Percentiles rank a stretch among this genome's conserved stretches.
These are phyloP conservation scores for Trypanosoma theileri DNA, from an alignment of 208 protist species.

Conservation along the genomic window DNA sequence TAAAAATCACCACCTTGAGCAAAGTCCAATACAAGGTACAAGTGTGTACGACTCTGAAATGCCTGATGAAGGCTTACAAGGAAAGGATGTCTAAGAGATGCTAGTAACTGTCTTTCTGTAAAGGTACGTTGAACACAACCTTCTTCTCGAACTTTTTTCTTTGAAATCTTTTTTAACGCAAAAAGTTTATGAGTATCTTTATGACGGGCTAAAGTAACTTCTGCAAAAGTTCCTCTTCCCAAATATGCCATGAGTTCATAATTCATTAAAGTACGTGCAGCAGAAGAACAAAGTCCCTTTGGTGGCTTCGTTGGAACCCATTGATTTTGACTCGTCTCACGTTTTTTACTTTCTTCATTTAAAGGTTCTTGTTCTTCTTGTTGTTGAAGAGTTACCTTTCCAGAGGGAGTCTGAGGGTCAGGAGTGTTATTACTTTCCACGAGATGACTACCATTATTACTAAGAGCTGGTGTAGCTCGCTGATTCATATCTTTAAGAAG, in stretches of 20 bases:
- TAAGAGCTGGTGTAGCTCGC: not conserved
- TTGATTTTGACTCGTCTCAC: not conserved
- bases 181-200: constrained; percentile 64
- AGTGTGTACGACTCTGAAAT: constrained; percentile 79
- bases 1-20: constrained; percentile 86
- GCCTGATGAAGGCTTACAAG: constrained; percentile 77
- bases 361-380: not conserved
- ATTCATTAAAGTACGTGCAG: constrained; percentile 74
- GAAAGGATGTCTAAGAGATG: constrained; percentile 76
- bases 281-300: constrained; percentile 32
- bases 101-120: constrained; percentile 84
- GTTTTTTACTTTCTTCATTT: not conserved
- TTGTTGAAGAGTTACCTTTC: not conserved
- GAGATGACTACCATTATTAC: not conserved
- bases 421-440: not conserved
- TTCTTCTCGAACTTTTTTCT: constrained; percentile 78
- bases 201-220: constrained; percentile 84
- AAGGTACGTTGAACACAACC: constrained; percentile 81
- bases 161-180: constrained; percentile 88
- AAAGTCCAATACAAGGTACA: constrained; percentile 87
- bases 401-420: not conserved
- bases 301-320: not conserved
- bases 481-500: constrained; percentile 48
- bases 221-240: constrained; percentile 81
- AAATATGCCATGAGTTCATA: constrained; percentile 88